phyloP scores from a whole-genome alignment of 1,284 basidiomycete species.

The Leccinum angustisporum region DNA sequence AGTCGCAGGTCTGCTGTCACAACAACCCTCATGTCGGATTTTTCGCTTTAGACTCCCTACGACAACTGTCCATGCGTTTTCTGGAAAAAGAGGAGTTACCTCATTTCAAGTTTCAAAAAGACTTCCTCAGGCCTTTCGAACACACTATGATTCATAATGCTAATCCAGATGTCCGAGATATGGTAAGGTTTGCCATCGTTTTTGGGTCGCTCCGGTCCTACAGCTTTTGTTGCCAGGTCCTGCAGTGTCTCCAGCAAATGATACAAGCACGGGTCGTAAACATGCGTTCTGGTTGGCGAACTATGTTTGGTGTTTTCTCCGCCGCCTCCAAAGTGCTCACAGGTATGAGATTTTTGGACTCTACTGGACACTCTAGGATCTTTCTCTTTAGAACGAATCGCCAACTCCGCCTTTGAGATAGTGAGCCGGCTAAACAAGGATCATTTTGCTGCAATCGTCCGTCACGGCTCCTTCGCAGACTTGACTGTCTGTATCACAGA shows the following conservation, averaged over 20 bases:
- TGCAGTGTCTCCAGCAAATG: conserved; percentile 99
- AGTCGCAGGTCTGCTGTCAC: conserved; percentile 88
- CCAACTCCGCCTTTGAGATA: conserved; percentile 94
- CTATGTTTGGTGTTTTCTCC: conserved; percentile 98
- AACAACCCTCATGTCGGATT: conserved; percentile 96
- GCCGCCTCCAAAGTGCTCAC: conserved; percentile 94
- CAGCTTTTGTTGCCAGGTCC: conserved; percentile 51
- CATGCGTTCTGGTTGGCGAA: conserved; percentile 97
- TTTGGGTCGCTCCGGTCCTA: conserved; percentile 3
- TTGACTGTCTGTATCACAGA: conserved; percentile 97
- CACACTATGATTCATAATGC: conserved; percentile 97
- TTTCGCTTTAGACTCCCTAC: conserved; percentile 96
- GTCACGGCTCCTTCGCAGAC: conserved; percentile 93
- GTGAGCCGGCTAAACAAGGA: conserved; percentile 90
- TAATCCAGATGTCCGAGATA: conserved; percentile 94
- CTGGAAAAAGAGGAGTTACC: conserved; percentile 98
- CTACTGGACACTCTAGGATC: conserved; percentile 1
- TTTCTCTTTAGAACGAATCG: conserved; percentile 73
- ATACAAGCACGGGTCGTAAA: conserved; percentile 94
- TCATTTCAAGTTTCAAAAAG: conserved; percentile 99
- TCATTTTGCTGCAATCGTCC: conserved; percentile 89
- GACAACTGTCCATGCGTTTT: conserved; percentile 98
- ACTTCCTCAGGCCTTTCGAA: conserved; percentile 98
- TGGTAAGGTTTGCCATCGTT: conserved; percentile 60
- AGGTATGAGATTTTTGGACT: conserved; percentile 45